Base-by-base conservation (phyloP, 2,329 filamentous ascomycete species). In the Trichoderma gracile region DNA sequence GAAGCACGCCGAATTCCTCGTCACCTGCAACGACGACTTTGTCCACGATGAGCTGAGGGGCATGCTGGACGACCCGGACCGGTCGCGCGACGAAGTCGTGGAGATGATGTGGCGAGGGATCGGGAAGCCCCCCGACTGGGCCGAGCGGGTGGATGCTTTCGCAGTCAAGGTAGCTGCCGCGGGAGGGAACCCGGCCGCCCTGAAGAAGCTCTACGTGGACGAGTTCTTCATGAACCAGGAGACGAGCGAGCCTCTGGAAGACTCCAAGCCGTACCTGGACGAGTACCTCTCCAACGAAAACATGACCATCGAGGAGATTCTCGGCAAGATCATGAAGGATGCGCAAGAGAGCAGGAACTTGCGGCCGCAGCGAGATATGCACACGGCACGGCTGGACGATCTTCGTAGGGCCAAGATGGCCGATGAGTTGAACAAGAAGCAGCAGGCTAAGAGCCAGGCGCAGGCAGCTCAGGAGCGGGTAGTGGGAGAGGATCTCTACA, bases 381-480 rank as follows among this genome's bases (percentile, higher is more conserved):
- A 79, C 64, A 68, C 69, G 62, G 70, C 69, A 59, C 77, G 80
- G 10, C 71, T 83, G 3, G 79, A 81, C 63, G 81, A 83, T 69
- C 75, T 84, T 4, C 76, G 76, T 19, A 75, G 81, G 64, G 82
- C 81, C 30, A 81, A 79, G 69, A 79, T 76, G 65, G 80, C 81
- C 9, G 80, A 81, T 74, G 81, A 82, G 69, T 80, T 78, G 69
- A 76, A 76, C 69, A 78, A 71, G 70, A 73, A 69, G 67, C 75
- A 73, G 70, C 75, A 73, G 71, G 75, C 69, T 72, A 78, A 76
- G 73, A 72, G 71, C 69, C 76, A 69, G 57, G 72, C 69, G 47
- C 72, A 72, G 45, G 69, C 70, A 63, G 71, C 71, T 61, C 72
- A 76, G 52, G 71, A 68, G 57, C 66, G 68, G 23, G 65, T 66